phyloP scores from a whole-genome alignment of 495 filamentous ascomycete species.

The Aspergillus egyptiacus region DNA sequence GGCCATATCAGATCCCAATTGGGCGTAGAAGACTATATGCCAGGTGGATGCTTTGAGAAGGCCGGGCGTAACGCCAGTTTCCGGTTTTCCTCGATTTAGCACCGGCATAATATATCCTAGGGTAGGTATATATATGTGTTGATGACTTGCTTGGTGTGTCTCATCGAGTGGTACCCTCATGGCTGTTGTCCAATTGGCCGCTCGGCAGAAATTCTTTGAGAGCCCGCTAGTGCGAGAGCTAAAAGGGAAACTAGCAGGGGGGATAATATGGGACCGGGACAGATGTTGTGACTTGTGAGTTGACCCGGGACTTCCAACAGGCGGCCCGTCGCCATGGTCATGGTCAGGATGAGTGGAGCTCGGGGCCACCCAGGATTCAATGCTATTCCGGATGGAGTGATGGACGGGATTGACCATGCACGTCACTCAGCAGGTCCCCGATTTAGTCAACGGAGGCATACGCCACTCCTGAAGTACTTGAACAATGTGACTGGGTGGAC shows the following conservation, averaged over 20 bases:
- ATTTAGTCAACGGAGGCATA: constrained; percentile 5
- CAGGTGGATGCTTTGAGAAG: background rate
- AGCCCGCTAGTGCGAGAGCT: constrained; percentile 12
- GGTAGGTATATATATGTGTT: too few relatives aligned
- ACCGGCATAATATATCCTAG: background rate
- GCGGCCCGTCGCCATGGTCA: constrained; percentile 21
- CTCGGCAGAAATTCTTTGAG: background rate
- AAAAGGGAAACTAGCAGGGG: constrained; percentile 19
- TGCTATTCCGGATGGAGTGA: constrained; percentile 6
- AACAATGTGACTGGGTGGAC: too few relatives aligned
- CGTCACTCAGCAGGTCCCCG: background rate
- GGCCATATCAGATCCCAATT: background rate
- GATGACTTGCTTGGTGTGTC: background rate
- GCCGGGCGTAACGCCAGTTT: constrained; percentile 1
- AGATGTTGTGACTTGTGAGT: constrained; percentile 16
- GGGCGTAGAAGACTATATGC: background rate
- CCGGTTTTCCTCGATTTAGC: constrained; percentile 1
- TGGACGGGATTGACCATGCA: constrained; percentile 5
- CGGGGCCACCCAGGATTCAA: constrained; percentile 11
- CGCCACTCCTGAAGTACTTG: too few relatives aligned
- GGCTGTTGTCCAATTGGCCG: background rate
- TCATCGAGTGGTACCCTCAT: constrained; percentile 4
- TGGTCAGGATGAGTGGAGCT: constrained; percentile 19
- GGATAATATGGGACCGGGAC: constrained; percentile 17
- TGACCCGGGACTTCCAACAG: constrained; percentile 14